A percentile compares a stretch with the other conserved stretches of the same genome.
Conservation (phyloP, 371 early-diverging fungal species). For the Nematocida sp. region DNA sequence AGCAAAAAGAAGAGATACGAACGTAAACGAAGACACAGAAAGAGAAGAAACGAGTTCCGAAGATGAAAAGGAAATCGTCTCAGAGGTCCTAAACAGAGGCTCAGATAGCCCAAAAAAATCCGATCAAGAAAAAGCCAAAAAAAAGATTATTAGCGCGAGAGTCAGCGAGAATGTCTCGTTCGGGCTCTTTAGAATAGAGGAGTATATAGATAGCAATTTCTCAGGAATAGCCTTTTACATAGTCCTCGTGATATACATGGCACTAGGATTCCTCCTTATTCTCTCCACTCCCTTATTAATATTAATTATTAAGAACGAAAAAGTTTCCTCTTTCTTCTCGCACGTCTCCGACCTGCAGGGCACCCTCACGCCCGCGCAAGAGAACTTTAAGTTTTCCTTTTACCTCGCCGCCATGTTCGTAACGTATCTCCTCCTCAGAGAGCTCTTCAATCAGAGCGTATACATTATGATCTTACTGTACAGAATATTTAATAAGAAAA, state of each 20-base stretch:
- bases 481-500: slow-evolving; percentile 28
- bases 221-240: slow-evolving; percentile 21
- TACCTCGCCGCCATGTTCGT: slow-evolving; percentile 58
- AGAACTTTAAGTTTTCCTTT: slow-evolving; percentile 45
- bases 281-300: slow-evolving; percentile 41
- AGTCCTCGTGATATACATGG: slow-evolving; percentile 36
- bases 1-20: slow-evolving; percentile 38
- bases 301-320: slow-evolving; percentile 23
- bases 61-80: slow-evolving; percentile 39
- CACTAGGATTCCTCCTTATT: slow-evolving; percentile 56
- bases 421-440: slow-evolving; percentile 35
- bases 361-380: background rate
- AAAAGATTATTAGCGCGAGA: background rate
- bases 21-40: slow-evolving; percentile 24
- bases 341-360: background rate
- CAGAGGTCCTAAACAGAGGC: slow-evolving; percentile 7
- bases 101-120: background rate
- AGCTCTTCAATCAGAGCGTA: slow-evolving; percentile 52
- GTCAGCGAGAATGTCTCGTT: slow-evolving; percentile 19
- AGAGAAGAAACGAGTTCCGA: slow-evolving; percentile 23
- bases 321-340: slow-evolving; percentile 23
- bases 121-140: background rate
- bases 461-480: slow-evolving; percentile 49
- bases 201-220: slow-evolving; percentile 27
- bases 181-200: slow-evolving; percentile 50